Base-by-base conservation (phyloP, 306 rosid genomes). In the Styphnolobium japonicum region DNA sequence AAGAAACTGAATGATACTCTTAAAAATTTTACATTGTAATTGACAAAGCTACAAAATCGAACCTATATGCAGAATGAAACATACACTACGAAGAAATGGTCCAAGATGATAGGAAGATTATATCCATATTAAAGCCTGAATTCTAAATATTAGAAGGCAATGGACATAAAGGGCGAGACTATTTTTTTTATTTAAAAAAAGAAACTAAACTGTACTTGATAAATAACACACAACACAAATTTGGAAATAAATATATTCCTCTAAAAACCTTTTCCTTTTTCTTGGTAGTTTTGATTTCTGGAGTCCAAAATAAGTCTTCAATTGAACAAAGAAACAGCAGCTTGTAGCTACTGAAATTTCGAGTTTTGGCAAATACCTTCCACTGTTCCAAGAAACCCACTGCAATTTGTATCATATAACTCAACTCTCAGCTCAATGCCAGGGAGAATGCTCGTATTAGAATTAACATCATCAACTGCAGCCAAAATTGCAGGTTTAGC, bases 351-450 rank as follows among this genome's bases (percentile, higher is more conserved):
- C 70, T 14, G 6, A 48, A 70, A 72, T 71, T 48, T 64, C 21
- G 48, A 80, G 87, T 65, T 71, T 71, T 11, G 45, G 77, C 45
- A 69, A 79, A 51, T 89, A 91, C 97, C 92, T 83, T 91, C 94
- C 61, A 88, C 55, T 60, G 92, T 91, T 82, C 92, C 97, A 43
- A 86, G 69, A 88, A 91, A 91, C 7, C 76, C 92, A 31, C 91
- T 91, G 87, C 94, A 91, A 74, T 91, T 86, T n/a, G 94, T 85
- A 37, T 88, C 90, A 15, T 40, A 78, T 34, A 85, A 31, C 83
- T 83, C 21, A 45, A 80, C 33, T 2, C 83, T 80, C 73, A 91
- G 52, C 12, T 51, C 79, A 8, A 73, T 83, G 60, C 86, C 89
- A n/a, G 73, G 81, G 56, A 91, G 97, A 74, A 91, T 52, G 72